These are phyloP conservation scores for Sclerotinia nivalis DNA, from an alignment of 2,329 filamentous ascomycete genomes.

Conservation along the genomic window DNA sequence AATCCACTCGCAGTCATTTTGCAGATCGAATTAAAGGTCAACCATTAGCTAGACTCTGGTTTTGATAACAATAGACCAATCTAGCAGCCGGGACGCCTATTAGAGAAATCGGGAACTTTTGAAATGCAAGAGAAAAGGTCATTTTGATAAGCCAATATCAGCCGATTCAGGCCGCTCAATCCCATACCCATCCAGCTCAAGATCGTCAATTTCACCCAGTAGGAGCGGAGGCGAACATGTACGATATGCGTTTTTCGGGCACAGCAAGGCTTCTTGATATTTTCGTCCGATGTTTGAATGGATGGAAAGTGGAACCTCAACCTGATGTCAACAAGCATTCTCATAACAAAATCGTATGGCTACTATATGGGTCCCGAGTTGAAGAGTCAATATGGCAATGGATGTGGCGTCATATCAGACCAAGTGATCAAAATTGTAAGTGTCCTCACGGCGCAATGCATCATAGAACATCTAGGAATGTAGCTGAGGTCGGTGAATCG, in stretches of 20 bases:
- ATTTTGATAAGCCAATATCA: background rate
- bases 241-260: constrained; percentile 5
- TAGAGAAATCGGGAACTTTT: background rate
- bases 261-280: constrained; percentile 17
- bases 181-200: background rate
- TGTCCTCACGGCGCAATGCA: constrained; percentile 9
- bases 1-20: background rate
- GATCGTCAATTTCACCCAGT: background rate
- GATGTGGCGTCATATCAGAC: constrained; percentile 9
- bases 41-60: background rate
- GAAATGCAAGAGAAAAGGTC: background rate
- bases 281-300: constrained; percentile 9
- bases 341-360: background rate
- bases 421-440: constrained; percentile 16
- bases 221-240: constrained; percentile 2
- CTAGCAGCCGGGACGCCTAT: constrained; percentile 3
- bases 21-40: background rate
- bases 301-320: background rate
- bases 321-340: constrained; percentile 1
- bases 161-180: background rate
- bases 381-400: background rate
- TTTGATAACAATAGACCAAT: background rate
- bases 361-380: background rate
- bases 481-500: background rate
- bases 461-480: background rate